phyloP scores from a whole-genome alignment of 257 asterid species.

The Solanum ahanhuiri region DNA sequence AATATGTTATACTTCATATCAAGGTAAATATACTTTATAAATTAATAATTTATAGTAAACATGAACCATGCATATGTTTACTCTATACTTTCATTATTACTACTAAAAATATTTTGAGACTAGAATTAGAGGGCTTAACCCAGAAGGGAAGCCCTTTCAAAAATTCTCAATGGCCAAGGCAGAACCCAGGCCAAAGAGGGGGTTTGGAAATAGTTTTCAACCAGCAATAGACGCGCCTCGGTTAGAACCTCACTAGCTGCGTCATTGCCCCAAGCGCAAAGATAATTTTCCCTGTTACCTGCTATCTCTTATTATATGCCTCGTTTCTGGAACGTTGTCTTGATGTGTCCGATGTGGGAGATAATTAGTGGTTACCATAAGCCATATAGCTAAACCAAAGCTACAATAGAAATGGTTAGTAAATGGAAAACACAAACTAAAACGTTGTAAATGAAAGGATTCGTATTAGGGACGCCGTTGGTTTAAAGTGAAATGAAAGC shows the following conservation, averaged over 20 bases:
- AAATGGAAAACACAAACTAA: too few species aligned
- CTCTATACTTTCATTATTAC: too few species aligned
- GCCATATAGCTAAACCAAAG: too few species aligned
- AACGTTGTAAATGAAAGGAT: background rate
- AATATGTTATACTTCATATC: too few species aligned
- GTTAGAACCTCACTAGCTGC: background rate
- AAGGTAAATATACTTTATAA: too few species aligned
- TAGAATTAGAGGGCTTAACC: too few species aligned
- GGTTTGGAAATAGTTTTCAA: background rate
- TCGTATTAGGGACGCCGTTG: background rate
- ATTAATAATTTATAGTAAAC: too few species aligned
- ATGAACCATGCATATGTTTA: too few species aligned
- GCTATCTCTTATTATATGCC: background rate
- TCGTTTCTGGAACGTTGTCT: background rate
- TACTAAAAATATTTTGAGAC: too few species aligned
- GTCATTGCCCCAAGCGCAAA: background rate
- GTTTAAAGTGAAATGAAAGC: background rate
- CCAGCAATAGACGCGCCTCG: background rate
- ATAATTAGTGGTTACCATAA: background rate
- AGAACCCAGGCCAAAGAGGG: background rate
- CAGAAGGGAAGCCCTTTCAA: too few species aligned
- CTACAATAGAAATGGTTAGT: too few species aligned
- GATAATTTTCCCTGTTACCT: rapidly evolving
- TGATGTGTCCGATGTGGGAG: background rate
- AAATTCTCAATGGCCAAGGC: too few species aligned